phyloP scores from a whole-genome alignment of 202 grass and related monocot genomes.

The Hordeum pubiflorum region DNA sequence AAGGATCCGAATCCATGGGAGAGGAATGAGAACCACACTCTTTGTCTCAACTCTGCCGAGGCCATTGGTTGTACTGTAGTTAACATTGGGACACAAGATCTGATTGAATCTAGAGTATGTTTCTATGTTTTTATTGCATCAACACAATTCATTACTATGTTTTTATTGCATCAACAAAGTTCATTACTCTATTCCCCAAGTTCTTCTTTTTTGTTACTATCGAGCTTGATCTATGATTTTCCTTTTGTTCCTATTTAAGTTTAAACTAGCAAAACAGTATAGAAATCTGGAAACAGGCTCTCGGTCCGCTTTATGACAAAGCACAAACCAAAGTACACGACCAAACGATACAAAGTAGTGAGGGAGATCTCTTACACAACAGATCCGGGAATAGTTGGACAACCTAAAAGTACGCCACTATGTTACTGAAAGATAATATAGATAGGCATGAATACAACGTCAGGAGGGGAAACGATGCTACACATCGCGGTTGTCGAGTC shows the following conservation, averaged over 20 bases:
- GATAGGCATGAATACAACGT: not conserved
- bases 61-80: conserved; percentile 96
- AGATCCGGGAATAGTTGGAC: not conserved
- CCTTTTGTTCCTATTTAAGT: not conserved
- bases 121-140: conserved; percentile 6
- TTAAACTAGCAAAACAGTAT: not conserved
- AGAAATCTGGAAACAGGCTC: not conserved
- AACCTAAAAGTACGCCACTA: not conserved
- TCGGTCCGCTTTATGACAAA: too few relatives aligned
- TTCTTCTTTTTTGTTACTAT: not conserved
- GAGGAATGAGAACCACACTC: conserved; percentile 92
- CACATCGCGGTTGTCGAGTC: too few relatives aligned
- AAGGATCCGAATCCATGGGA: conserved; percentile 80
- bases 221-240: not conserved
- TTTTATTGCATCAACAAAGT: not conserved
- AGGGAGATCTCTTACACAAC: not conserved
- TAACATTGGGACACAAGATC: conserved; percentile 94
- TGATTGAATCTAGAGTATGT: conserved; percentile 86
- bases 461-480: not conserved
- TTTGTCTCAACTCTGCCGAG: conserved; percentile 92
- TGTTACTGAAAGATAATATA: not conserved
- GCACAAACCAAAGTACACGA: not conserved
- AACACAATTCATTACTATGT: not conserved
- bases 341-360: not conserved
- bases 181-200: not conserved